These are phyloP conservation scores for Strigomonas culicis DNA, from an alignment of 208 protist species.

Conservation along the genomic window DNA sequence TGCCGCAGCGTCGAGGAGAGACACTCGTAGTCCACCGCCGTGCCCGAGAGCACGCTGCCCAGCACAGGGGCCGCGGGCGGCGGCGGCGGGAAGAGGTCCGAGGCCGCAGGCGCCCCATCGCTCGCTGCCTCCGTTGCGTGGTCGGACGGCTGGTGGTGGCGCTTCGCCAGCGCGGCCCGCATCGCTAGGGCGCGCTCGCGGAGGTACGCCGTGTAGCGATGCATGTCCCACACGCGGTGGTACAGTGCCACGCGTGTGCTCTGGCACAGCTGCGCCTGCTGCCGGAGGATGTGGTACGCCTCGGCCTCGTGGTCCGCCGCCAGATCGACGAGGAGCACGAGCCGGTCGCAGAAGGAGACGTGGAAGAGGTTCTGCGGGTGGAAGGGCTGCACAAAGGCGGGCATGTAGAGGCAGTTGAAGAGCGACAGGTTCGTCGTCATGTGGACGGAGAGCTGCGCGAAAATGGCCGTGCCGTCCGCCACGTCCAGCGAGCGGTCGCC, in stretches of 20 bases:
- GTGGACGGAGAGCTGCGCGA: conserved; percentile 18
- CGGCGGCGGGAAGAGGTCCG: no score
- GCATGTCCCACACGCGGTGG: conserved; percentile 27
- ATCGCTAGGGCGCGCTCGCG: conserved; percentile 7
- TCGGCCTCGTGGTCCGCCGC: conserved; percentile 8
- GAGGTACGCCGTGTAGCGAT: conserved; percentile 26
- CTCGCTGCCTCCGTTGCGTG: neutral
- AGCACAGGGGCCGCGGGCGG: no score
- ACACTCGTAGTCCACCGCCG: no score
- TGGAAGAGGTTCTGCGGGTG: conserved; percentile 39
- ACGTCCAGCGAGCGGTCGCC: neutral
- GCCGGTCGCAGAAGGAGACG: conserved; percentile 24
- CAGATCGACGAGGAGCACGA: conserved; percentile 34
- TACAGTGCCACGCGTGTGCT: conserved; percentile 6
- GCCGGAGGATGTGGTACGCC: conserved; percentile 17
- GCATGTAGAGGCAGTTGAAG: conserved; percentile 30
- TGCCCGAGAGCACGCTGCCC: no score
- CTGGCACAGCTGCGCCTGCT: conserved; percentile 21
- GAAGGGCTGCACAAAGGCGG: conserved; percentile 20
- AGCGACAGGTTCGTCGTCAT: conserved; percentile 28
- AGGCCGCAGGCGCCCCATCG: neutral
- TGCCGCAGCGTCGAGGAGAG: conserved; percentile 8
- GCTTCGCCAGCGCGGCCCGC: conserved; percentile 14
- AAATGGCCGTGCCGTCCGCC: neutral
- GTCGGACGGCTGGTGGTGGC: neutral